Percentiles rank a stretch among this genome's conserved stretches.
phyloP scores from a whole-genome alignment of 495 filamentous ascomycete genomes.

The Lasiosphaeria ovina region DNA sequence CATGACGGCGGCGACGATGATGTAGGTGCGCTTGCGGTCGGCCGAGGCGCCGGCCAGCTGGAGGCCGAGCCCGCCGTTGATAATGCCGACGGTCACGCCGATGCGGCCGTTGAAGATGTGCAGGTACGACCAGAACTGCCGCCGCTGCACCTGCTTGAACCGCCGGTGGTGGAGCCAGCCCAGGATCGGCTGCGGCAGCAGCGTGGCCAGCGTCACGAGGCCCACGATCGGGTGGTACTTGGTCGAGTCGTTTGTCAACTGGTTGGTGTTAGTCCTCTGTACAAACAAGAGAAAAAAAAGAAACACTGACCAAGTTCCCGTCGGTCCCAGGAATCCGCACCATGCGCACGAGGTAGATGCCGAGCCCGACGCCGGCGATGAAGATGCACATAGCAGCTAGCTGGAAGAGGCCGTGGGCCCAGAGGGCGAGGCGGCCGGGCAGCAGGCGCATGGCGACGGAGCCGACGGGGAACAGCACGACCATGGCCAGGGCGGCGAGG shows the following conservation, averaged over 20 bases:
- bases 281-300: not conserved
- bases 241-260: constrained; percentile 24
- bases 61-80: constrained; percentile 68
- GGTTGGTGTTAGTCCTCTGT: not conserved
- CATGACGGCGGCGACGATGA: constrained; percentile 33
- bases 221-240: constrained; percentile 56
- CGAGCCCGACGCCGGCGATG: constrained; percentile 58
- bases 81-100: constrained; percentile 58
- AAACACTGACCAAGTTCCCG: constrained; percentile 18
- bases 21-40: constrained; percentile 30
- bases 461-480: constrained; percentile 54
- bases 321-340: constrained; percentile 23
- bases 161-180: constrained; percentile 60
- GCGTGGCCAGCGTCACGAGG: constrained; percentile 51
- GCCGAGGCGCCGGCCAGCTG: constrained; percentile 36
- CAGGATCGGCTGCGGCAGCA: constrained; percentile 60
- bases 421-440: constrained; percentile 30
- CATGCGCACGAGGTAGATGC: constrained; percentile 48
- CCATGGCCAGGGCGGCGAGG: constrained; percentile 44
- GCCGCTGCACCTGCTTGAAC: constrained; percentile 43
- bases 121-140: constrained; percentile 50
- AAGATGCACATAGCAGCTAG: constrained; percentile 48
- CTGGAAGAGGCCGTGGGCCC: constrained; percentile 58
- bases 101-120: constrained; percentile 65
- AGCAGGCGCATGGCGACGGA: constrained; percentile 53